These are phyloP conservation scores for Henningerozyma blattae DNA, from an alignment of 805 yeast species.

Conservation along the genomic window DNA sequence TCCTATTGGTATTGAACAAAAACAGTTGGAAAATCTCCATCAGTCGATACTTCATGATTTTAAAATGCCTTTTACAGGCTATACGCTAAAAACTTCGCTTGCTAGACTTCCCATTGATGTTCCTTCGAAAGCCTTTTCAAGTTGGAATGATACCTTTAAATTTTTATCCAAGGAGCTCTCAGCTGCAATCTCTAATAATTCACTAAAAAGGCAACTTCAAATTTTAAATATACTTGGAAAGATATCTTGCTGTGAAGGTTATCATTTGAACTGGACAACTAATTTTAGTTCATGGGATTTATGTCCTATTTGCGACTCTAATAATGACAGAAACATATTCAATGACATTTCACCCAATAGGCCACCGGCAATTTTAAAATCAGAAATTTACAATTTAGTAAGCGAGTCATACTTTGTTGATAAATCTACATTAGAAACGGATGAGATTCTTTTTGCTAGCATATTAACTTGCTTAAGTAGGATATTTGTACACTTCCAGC, in stretches of 20 bases:
- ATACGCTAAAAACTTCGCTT: neutral
- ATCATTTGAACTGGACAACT: too few species aligned
- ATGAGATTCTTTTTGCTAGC: slow-evolving; percentile 28
- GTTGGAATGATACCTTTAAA: neutral
- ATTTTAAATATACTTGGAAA: slow-evolving; percentile 8
- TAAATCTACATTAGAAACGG: slow-evolving; percentile 12
- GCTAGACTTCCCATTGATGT: neutral
- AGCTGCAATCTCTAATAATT: neutral
- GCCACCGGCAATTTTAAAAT: slow-evolving; percentile 11
- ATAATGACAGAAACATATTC: slow-evolving; percentile 5
- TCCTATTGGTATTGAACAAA: slow-evolving; percentile 8
- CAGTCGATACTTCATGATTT: neutral
- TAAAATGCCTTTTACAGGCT: neutral
- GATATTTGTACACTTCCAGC: slow-evolving; percentile 40
- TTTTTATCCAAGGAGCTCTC: neutral
- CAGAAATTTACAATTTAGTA: slow-evolving; percentile 19
- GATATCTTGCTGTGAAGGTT: slow-evolving; percentile 16
- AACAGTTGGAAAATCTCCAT: slow-evolving; percentile 14
- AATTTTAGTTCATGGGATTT: slow-evolving; percentile 5
- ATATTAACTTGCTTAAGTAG: slow-evolving; percentile 35
- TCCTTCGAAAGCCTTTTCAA: neutral
- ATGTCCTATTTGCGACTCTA: slow-evolving; percentile 16
- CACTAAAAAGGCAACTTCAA: neutral
- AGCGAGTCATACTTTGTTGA: slow-evolving; percentile 15
- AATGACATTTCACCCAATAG: slow-evolving; percentile 20